Percentiles rank a stretch among this genome's conserved stretches.
Evolutionary conservation across 768 basidiomycete species (phyloP).

Genomic region (Tylopilus rubrobrunneus): DNA sequence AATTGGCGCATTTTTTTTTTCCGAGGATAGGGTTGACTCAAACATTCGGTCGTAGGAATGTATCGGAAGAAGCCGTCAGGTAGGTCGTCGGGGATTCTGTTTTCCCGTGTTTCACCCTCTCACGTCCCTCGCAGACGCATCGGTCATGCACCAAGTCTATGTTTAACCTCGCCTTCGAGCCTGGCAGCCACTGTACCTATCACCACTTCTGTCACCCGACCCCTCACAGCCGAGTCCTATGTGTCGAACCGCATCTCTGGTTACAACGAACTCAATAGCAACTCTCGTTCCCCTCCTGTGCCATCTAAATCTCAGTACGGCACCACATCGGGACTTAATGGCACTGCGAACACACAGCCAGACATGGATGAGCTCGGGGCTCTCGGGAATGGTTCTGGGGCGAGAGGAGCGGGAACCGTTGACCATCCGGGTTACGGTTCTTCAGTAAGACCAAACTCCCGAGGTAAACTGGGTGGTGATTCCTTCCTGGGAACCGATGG

Average conservation of each 20-base stretch:
- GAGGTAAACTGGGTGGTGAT: slow-evolving; percentile 19
- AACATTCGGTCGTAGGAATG: slow-evolving; percentile 41
- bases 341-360: slow-evolving; percentile 5
- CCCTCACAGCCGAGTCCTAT: slow-evolving; percentile 20
- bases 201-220: slow-evolving; percentile 20
- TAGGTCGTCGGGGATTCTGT: slow-evolving; percentile 8
- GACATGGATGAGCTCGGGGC: slow-evolving; percentile 22
- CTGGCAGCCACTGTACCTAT: slow-evolving; percentile 30
- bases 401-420: slow-evolving; percentile 14
- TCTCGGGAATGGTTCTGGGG: slow-evolving; percentile 10
- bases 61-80: slow-evolving; percentile 70
- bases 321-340: slow-evolving; percentile 25
- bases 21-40: neutral
- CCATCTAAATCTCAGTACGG: slow-evolving; percentile 25
- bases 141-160: slow-evolving; percentile 42
- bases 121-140: slow-evolving; percentile 38
- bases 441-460: slow-evolving; percentile 11
- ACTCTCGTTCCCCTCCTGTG: slow-evolving; percentile 4
- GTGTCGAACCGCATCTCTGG: slow-evolving; percentile 2
- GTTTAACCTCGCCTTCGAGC: slow-evolving; percentile 24
- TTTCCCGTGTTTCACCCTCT: neutral
- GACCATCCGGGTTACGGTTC: slow-evolving; percentile 28
- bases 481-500: slow-evolving; percentile 1
- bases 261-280: slow-evolving; percentile 5
- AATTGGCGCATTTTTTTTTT: neutral